Percentiles rank a stretch among this genome's conserved stretches.
These are phyloP conservation scores for Epithele typhae DNA, from an alignment of 768 basidiomycete genomes.

Conservation along the genomic window DNA sequence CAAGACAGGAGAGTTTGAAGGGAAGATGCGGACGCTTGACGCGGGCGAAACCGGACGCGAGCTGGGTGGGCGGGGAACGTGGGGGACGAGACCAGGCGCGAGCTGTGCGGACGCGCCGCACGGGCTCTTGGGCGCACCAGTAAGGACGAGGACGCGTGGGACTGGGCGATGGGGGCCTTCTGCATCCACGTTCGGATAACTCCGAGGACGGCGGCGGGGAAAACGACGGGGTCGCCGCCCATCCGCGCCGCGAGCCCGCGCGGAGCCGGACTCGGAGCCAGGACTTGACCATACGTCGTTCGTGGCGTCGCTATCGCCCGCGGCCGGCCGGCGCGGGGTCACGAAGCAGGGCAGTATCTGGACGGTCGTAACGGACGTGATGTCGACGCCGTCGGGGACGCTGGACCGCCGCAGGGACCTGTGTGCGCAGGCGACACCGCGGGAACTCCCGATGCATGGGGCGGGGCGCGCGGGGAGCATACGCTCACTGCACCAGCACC, in stretches of 20 bases:
- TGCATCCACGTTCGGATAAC: no score
- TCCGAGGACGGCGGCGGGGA: conserved; percentile 24
- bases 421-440: conserved; percentile 16
- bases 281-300: conserved; percentile 63
- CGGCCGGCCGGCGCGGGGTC: conserved; percentile 20
- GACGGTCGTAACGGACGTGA: conserved; percentile 67
- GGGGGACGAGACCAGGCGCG: no score
- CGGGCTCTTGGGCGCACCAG: no score
- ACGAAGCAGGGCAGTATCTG: conserved; percentile 57
- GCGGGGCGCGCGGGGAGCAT: conserved; percentile 1
- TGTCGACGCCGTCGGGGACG: conserved; percentile 34
- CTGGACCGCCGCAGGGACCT: conserved; percentile 13
- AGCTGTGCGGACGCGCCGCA: no score
- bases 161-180: no score
- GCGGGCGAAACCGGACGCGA: no score
- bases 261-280: conserved; percentile 43
- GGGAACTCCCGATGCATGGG: conserved; percentile 4
- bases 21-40: no score
- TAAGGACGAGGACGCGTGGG: no score
- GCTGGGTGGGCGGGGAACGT: no score
- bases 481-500: conserved; percentile 12
- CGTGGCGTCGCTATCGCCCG: conserved; percentile 32
- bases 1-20: no score
- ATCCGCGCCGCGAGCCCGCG: conserved; percentile 15
- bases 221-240: background rate